Base-by-base conservation (phyloP, 1,284 basidiomycete genomes). In the Fistulina hepatica region DNA sequence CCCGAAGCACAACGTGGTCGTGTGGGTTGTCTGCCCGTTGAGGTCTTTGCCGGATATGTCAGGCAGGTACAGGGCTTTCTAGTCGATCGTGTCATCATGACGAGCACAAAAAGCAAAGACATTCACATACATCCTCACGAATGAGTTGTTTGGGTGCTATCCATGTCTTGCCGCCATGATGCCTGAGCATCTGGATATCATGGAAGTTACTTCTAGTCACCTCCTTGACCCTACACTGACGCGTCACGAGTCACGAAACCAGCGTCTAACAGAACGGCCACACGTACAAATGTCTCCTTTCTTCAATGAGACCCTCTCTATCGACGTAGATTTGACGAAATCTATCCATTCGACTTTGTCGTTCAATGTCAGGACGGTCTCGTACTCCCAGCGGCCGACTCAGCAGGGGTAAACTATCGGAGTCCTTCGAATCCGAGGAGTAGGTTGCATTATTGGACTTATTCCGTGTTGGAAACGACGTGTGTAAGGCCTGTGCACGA, bases 141-240 rank as follows among this genome's bases (percentile, higher is more conserved):
- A 97, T 91, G 45, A 97, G 68, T 9, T 88, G 86, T 17, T 71
- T 76, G 0, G 93, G 93, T 10, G 89, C 91, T 39, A 93, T 74
- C 92, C 91, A 98, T 8, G 86, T 84, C 64, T 98, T 98, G 15
- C 94, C 94, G 6, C 91, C 92, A 49, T 90, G 74, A 35, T 81
- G 67, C 12, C 89, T 81, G 48, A 80, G 76, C 52, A 90, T 88
- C 41, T 86, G 70, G 8, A 64, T 46, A 54, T 97, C 94, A 47
- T 85, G 72, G 52, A 92, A 97, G 58, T 97, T 95, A 0, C 92
- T 91, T 50, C 81, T 82, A 11, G 76, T 75, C 0, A 81, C 86
- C 60, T 93, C 79, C 51, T 88, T 82, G 39, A 95, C 74, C 45
- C 89, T 94, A 48, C 26, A 35, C 33, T 49, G 34, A 45, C 34